These are phyloP conservation scores for Citeromyces hawaiiensis DNA, from an alignment of 1,139 yeast species.

Conservation along the genomic window DNA sequence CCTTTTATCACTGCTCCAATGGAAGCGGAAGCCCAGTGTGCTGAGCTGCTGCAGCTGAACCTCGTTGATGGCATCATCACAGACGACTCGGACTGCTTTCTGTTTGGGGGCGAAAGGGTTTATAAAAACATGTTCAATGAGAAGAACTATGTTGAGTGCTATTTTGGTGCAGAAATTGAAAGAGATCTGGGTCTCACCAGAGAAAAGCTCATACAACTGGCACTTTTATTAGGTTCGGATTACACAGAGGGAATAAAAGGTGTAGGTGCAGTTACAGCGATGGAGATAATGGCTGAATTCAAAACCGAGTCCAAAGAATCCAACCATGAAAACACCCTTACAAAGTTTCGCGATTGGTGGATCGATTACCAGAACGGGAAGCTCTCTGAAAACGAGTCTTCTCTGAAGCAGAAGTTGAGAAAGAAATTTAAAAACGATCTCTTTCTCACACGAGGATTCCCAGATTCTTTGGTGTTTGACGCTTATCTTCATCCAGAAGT, in stretches of 20 bases:
- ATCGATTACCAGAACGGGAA: slow-evolving; percentile 24
- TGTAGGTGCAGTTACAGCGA: slow-evolving; percentile 84
- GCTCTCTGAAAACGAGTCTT: slow-evolving; percentile 20
- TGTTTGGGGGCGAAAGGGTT: slow-evolving; percentile 79
- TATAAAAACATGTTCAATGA: slow-evolving; percentile 94
- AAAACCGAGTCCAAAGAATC: slow-evolving; percentile 16
- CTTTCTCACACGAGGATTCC: slow-evolving; percentile 52
- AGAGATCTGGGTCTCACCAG: slow-evolving; percentile 55
- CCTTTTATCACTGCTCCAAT: slow-evolving; percentile 93
- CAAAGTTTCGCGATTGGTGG: slow-evolving; percentile 46
- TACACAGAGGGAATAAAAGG: slow-evolving; percentile 89
- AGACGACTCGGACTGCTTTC: slow-evolving; percentile 93
- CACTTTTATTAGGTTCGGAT: slow-evolving; percentile 80
- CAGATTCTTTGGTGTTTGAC: slow-evolving; percentile 50
- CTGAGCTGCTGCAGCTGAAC: slow-evolving; percentile 47
- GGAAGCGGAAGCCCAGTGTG: slow-evolving; percentile 99
- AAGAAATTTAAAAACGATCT: slow-evolving; percentile 51
- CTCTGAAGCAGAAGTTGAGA: slow-evolving; percentile 33
- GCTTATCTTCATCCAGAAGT: slow-evolving; percentile 79
- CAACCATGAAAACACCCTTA: slow-evolving; percentile 14
- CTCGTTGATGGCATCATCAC: slow-evolving; percentile 93
- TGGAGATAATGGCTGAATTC: slow-evolving; percentile 90
- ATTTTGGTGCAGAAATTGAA: slow-evolving; percentile 45
- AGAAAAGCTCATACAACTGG: slow-evolving; percentile 58
- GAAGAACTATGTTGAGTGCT: slow-evolving; percentile 84